A percentile compares a stretch with the other conserved stretches of the same genome.
Conservation (phyloP, 2,329 filamentous ascomycete species). For the Trichoderma koningii region DNA sequence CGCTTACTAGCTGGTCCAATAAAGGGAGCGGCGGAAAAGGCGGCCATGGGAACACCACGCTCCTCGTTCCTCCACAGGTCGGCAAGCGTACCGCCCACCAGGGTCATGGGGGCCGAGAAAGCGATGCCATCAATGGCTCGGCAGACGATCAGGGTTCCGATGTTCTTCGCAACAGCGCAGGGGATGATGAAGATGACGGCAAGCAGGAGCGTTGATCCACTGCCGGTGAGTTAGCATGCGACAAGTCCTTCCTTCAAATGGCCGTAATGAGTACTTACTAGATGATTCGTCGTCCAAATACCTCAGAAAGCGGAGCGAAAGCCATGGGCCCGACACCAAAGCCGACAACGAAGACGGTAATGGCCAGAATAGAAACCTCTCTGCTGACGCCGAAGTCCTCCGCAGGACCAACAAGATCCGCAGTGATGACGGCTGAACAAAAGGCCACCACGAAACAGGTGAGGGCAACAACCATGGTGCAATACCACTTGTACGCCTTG, state of each 20-base stretch:
- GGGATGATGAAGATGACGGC: conserved; percentile 81
- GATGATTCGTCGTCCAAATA: conserved; percentile 70
- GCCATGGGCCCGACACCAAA: conserved; percentile 80
- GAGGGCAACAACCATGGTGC: conserved; percentile 78
- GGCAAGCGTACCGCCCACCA: conserved; percentile 79
- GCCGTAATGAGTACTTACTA: conserved; percentile 51
- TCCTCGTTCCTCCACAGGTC: conserved; percentile 86
- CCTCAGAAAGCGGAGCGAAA: conserved; percentile 77
- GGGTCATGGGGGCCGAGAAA: conserved; percentile 83
- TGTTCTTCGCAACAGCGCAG: conserved; percentile 74
- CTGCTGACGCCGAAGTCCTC: conserved; percentile 67
- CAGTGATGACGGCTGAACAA: conserved; percentile 73
- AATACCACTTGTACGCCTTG: conserved; percentile 77
- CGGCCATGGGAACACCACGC: conserved; percentile 82
- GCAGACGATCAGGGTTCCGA: conserved; percentile 73
- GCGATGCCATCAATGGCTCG: conserved; percentile 79
- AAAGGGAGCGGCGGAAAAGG: conserved; percentile 81
- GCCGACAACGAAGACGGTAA: conserved; percentile 78
- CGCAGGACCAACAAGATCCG: conserved; percentile 67
- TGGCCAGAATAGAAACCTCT: conserved; percentile 71
- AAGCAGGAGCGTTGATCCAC: conserved; percentile 62
- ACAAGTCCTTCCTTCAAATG: background rate
- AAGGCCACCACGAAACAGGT: conserved; percentile 77
- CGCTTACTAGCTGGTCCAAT: conserved; percentile 69
- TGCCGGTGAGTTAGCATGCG: conserved; percentile 31